Evolutionary conservation across 805 yeast species (phyloP).

Genomic region (Metschnikowia chrysomelidarum): DNA sequence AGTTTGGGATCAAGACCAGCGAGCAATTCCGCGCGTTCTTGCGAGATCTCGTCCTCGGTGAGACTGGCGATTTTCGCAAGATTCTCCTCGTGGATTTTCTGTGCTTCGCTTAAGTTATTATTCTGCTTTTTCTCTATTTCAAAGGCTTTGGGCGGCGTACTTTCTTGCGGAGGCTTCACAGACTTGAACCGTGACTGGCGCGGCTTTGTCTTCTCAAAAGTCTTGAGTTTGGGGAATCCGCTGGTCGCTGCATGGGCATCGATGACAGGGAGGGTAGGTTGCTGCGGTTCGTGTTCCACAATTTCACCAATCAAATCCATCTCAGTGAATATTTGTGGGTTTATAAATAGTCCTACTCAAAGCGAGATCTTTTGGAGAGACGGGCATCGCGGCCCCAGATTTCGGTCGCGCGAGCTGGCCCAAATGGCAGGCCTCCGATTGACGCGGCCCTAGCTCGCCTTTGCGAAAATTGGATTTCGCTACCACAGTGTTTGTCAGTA

Average conservation of each 20-base stretch:
- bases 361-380: too few species aligned
- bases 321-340: too few species aligned
- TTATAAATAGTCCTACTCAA: too few species aligned
- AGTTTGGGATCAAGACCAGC: slow-evolving; percentile 68
- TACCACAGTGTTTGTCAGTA: too few species aligned
- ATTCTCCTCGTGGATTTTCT: slow-evolving; percentile 76
- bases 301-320: slow-evolving; percentile 77
- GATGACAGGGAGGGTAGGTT: slow-evolving; percentile 25
- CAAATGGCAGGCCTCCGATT: too few species aligned
- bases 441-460: too few species aligned
- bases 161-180: not conserved
- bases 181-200: slow-evolving; percentile 12
- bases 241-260: slow-evolving; percentile 12
- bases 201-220: slow-evolving; percentile 25
- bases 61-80: slow-evolving; percentile 56
- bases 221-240: slow-evolving; percentile 38
- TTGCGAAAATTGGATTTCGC: too few species aligned
- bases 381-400: too few species aligned
- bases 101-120: slow-evolving; percentile 50
- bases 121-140: not conserved
- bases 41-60: slow-evolving; percentile 62
- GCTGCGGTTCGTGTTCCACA: slow-evolving; percentile 54
- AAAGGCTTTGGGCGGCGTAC: not conserved
- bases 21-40: slow-evolving; percentile 65
- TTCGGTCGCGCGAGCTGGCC: too few species aligned